Base-by-base conservation (phyloP, 768 basidiomycete genomes). In the Suillus lakei region DNA sequence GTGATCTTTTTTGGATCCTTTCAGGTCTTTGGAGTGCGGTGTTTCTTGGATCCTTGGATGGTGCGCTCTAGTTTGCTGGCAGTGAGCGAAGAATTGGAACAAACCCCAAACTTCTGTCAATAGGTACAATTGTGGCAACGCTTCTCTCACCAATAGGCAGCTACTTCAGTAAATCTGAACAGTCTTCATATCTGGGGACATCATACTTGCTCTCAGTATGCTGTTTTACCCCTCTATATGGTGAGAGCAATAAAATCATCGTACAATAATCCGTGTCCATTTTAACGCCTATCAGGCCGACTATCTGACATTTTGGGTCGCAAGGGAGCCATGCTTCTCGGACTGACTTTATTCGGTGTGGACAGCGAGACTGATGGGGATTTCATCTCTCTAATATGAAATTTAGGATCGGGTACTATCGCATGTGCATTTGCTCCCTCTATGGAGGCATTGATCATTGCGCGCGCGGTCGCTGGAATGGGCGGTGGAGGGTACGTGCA, bases 161-260 rank as follows among this genome's bases (percentile, higher is more conserved):
- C 72, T 85, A 91, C 73, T 96, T 94, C 78, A 83, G 88, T 72
- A 90, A 90, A 74, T 90, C 89, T 41, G 87, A 90, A 72, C 87
- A 91, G 68, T 85, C 93, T 16, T 92, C 92, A 1, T 96, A 96
- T 77, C 89, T 98, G 65, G 96, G 93, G 38, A 95, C 94, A 15
- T 86, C 93, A 15, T 96, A 96, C 80, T 80, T 96, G 68, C 82
- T 96, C 53, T 93, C 92, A 61, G 87, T 95, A 46, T 95, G 94
- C 72, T 95, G 92, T 79, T 95, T 96, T 76, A 95, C 95, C 26
- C 95, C 94, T 65, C 78, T 95, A 68, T 94, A 94, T 82, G 93
- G 93, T 89, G 67, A 70, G 84, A 16, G 58, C 54, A 56, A 32
- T 59, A 4, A 28, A 41, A 62, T 68, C 1, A 28, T 21, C 18